phyloP scores from a whole-genome alignment of 2,329 filamentous ascomycete genomes.

The Pseudogymnoascus sp. region DNA sequence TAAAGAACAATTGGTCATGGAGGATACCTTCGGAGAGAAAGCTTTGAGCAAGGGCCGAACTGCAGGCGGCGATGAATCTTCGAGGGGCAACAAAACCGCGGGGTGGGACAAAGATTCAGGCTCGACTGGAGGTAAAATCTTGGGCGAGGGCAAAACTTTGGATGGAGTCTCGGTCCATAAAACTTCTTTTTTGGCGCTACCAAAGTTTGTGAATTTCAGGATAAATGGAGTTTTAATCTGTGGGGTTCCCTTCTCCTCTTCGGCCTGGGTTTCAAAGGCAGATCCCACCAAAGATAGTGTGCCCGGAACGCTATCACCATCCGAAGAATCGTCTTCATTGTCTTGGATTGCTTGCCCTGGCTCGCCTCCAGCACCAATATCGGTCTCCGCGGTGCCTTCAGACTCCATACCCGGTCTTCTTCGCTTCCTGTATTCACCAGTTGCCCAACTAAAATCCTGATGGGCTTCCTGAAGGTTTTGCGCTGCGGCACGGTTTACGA shows the following conservation, averaged over 20 bases:
- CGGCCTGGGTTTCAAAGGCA: background rate
- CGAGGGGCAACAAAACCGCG: background rate
- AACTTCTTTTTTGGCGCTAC: background rate
- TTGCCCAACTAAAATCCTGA: slow-evolving; percentile 8
- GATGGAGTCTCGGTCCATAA: background rate
- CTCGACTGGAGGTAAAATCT: background rate
- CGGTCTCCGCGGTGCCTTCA: background rate
- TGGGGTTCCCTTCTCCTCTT: background rate
- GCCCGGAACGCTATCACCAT: background rate
- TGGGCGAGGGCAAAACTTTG: background rate
- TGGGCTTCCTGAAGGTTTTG: slow-evolving; percentile 6
- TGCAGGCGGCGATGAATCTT: background rate
- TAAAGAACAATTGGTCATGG: background rate
- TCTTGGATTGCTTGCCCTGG: background rate
- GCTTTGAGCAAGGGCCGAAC: background rate
- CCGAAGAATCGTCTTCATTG: background rate
- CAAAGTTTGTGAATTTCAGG: background rate
- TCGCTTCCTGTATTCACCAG: slow-evolving; percentile 6
- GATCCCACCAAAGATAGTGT: background rate
- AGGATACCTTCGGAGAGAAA: background rate
- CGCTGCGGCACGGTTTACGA: slow-evolving; percentile 20
- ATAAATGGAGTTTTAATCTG: background rate
- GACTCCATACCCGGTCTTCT: background rate
- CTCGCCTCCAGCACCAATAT: background rate
- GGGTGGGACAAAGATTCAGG: background rate